Base-by-base conservation (phyloP, 2,329 filamentous ascomycete genomes). In the Tolypocladium guangdongense region DNA sequence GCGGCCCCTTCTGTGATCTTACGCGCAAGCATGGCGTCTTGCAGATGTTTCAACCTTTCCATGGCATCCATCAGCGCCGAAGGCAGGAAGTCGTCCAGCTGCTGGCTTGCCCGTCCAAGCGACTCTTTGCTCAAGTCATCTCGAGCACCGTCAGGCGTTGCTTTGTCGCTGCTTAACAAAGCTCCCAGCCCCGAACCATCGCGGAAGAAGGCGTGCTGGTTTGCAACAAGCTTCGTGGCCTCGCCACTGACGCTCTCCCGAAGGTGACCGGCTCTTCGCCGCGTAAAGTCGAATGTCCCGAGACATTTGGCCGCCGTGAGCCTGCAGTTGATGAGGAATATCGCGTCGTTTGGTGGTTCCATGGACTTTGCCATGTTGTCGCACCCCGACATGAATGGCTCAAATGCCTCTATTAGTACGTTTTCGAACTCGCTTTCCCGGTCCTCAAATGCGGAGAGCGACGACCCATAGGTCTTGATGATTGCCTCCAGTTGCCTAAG, bases 1-100 rank as follows among this genome's bases (percentile, higher is more conserved):
- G 90, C 88, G 0, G 91, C 92, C 58, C 87, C 82, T 61, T 95
- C 88, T 0, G 89, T 93, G 49, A 96, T 81, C 48, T 84, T 77
- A 49, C 88, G 81, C 16, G 87, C 86, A 54, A 95, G 72, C 12
- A 76, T 77, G 1, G 87, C 81, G 62, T 88, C 87, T 57, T 87
- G 83, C 1, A 99, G 71, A 43, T 81, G 75, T 58, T 85, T 86
- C 30, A 97, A 69, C 56, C 90, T 88, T 50, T 93, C 87, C 61
- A 88, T 83, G 3, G 91, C 91, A 66, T 99, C 93, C 76, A 96
- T 92, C 33, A 96, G 77, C 3, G 92, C 93, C 1, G 90, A 95
- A 0, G 93, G 91, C 27, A 99, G 74, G 71, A 97, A 99, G 56
- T 90, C 84, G 64, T 99, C 93, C 7, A 99, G 76, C 41, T 78